Percentiles rank a stretch among this genome's conserved stretches.
Evolutionary conservation across 73 alveolate genomes (phyloP).

Genomic region (Paramecium primaurelia): DNA sequence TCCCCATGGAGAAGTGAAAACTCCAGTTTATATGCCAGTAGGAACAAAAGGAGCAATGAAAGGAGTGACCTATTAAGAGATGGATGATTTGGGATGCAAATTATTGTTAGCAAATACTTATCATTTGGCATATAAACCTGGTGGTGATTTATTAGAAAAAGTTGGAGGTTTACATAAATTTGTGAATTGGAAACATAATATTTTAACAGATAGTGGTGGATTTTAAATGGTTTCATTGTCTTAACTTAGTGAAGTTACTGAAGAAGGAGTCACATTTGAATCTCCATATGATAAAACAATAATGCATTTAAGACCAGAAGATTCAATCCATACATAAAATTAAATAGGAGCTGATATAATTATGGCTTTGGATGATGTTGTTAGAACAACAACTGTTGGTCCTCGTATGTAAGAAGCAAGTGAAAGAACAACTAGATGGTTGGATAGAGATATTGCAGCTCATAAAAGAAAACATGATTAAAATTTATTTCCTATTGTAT

Average conservation of each 20-base stretch:
- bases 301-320: constrained; percentile 98
- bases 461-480: constrained; percentile 79
- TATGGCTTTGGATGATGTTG: constrained; percentile 99
- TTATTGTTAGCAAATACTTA: constrained; percentile 97
- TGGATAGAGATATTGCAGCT: constrained; percentile 91
- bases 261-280: constrained; percentile 97
- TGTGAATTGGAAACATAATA: constrained; percentile 87
- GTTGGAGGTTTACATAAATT: constrained; percentile 96
- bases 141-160: constrained; percentile 91
- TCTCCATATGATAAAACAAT: constrained; percentile 93
- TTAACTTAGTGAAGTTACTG: constrained; percentile 87
- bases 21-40: constrained; percentile 99
- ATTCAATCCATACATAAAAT: constrained; percentile 95
- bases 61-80: constrained; percentile 80
- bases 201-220: constrained; percentile 99
- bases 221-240: constrained; percentile 98
- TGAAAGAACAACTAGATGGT: constrained; percentile 99
- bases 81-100: constrained; percentile 95
- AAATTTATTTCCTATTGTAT: constrained; percentile 96
- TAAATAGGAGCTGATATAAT: constrained; percentile 98
- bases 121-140: constrained; percentile 98
- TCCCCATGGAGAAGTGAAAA: constrained; percentile 98
- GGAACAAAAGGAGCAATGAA: constrained; percentile 99
- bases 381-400: constrained; percentile 86
- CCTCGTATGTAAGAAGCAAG: constrained; percentile 97